phyloP scores from a whole-genome alignment of 352 stramenopile genomes.

The Globisporangium acanthophoron region DNA sequence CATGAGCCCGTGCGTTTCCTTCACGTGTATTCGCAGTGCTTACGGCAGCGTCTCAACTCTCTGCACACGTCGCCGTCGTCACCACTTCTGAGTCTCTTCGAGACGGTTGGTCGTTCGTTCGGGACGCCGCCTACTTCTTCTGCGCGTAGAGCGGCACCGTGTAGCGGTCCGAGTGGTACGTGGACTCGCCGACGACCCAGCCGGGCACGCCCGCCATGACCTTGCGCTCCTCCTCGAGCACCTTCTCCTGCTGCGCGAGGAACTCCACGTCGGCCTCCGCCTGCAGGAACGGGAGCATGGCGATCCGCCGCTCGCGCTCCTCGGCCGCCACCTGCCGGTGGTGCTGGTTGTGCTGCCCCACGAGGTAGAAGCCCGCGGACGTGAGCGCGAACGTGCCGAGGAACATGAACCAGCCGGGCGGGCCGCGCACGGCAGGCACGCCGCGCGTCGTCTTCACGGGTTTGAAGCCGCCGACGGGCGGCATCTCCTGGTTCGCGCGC shows the following conservation, averaged over 20 bases:
- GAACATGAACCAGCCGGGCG: constrained; percentile 77
- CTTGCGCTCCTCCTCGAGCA: constrained; percentile 88
- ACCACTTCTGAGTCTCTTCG: too few species aligned
- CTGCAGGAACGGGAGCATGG: constrained; percentile 93
- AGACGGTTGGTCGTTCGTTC: background rate
- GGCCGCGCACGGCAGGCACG: constrained; percentile 57
- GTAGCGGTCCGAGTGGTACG: constrained; percentile 88
- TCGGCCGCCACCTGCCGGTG: constrained; percentile 62
- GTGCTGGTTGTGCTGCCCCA: constrained; percentile 76
- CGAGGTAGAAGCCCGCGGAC: constrained; percentile 67
- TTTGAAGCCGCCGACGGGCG: constrained; percentile 71
- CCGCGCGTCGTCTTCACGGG: constrained; percentile 59
- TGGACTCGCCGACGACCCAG: constrained; percentile 85
- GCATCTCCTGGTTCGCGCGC: constrained; percentile 78
- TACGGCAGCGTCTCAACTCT: too few species aligned
- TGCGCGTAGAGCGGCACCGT: constrained; percentile 71
- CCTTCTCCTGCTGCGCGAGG: constrained; percentile 80
- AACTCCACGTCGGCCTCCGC: constrained; percentile 93
- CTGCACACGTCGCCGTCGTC: too few species aligned
- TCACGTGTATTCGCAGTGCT: background rate
- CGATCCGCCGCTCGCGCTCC: constrained; percentile 90
- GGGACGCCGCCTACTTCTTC: constrained; percentile 43
- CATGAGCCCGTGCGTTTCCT: background rate
- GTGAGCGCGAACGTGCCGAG: constrained; percentile 65
- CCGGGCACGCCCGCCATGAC: constrained; percentile 95